Evolutionary conservation across 768 basidiomycete genomes (phyloP).

Genomic region (Pholiota microspora): DNA sequence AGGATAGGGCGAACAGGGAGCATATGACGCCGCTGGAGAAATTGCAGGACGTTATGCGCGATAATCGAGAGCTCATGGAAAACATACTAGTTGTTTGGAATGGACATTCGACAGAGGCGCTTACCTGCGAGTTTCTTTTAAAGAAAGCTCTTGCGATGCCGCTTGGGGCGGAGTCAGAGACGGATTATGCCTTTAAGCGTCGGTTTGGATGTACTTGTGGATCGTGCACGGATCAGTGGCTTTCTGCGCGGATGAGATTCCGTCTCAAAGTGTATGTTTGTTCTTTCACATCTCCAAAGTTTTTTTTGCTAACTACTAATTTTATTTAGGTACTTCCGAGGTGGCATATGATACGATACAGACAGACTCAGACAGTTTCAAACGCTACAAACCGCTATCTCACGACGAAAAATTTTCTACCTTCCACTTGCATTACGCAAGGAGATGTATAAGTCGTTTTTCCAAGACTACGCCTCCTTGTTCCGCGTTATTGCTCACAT

Average conservation of each 20-base stretch:
- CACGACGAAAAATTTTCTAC: too few species aligned
- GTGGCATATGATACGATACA: too few species aligned
- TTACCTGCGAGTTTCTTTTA: conserved; percentile 6
- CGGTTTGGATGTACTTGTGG: conserved; percentile 24
- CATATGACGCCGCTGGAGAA: conserved; percentile 12
- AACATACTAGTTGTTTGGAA: not conserved
- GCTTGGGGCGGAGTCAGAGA: not conserved
- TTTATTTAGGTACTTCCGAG: too few species aligned
- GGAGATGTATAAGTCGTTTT: not conserved
- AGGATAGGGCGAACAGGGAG: not conserved
- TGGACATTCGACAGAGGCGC: conserved; percentile 6
- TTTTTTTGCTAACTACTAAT: too few species aligned
- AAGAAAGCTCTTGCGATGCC: conserved; percentile 1
- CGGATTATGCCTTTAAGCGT: conserved; percentile 15
- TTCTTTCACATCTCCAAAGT: not conserved
- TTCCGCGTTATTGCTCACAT: not conserved
- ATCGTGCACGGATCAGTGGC: conserved; percentile 19
- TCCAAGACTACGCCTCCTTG: not conserved
- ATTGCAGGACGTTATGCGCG: conserved; percentile 1
- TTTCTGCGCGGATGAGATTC: conserved; percentile 15
- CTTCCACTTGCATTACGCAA: not conserved
- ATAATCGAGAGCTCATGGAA: not conserved
- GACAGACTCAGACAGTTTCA: too few species aligned
- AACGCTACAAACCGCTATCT: too few species aligned
- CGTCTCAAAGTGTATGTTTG: conserved; percentile 12